Percentiles rank a stretch among this genome's conserved stretches.
These are phyloP conservation scores for Russula lepida DNA, from an alignment of 768 basidiomycete genomes.

Conservation along the genomic window DNA sequence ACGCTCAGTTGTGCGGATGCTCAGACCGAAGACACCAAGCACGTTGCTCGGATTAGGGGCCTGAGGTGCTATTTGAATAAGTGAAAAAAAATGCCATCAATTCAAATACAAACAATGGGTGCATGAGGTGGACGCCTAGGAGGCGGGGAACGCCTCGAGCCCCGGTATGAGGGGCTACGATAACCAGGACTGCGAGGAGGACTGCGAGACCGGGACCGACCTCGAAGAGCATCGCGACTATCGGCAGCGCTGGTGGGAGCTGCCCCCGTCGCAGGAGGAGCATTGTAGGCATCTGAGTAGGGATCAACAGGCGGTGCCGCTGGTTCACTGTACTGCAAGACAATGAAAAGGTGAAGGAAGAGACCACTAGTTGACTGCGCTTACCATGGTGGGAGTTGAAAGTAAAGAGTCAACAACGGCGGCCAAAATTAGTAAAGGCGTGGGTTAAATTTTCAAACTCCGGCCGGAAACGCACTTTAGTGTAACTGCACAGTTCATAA, in stretches of 20 bases:
- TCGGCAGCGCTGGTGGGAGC: constrained; percentile 33
- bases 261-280: constrained; percentile 44
- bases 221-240: constrained; percentile 51
- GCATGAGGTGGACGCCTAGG: constrained; percentile 62
- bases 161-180: constrained; percentile 48
- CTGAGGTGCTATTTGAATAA: constrained; percentile 38
- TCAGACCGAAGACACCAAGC: constrained; percentile 96
- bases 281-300: constrained; percentile 76
- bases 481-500: constrained; percentile 51
- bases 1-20: constrained; percentile 87
- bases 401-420: constrained; percentile 25
- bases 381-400: constrained; percentile 58
- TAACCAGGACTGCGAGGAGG: constrained; percentile 51
- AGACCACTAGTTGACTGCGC: constrained; percentile 27
- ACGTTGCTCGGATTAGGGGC: constrained; percentile 83
- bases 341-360: constrained; percentile 5
- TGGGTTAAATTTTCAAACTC: constrained; percentile 16
- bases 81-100: constrained; percentile 15
- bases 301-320: constrained; percentile 58
- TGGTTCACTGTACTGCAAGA: constrained; percentile 56
- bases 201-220: constrained; percentile 69
- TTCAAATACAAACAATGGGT: constrained; percentile 53
- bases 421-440: constrained; percentile 24
- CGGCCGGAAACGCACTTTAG: constrained; percentile 32
- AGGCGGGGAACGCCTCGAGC: constrained; percentile 39